A percentile compares a stretch with the other conserved stretches of the same genome.
These are phyloP conservation scores for Pseudogymnoascus sp. DNA, from an alignment of 2,329 filamentous ascomycete species.

Conservation along the genomic window DNA sequence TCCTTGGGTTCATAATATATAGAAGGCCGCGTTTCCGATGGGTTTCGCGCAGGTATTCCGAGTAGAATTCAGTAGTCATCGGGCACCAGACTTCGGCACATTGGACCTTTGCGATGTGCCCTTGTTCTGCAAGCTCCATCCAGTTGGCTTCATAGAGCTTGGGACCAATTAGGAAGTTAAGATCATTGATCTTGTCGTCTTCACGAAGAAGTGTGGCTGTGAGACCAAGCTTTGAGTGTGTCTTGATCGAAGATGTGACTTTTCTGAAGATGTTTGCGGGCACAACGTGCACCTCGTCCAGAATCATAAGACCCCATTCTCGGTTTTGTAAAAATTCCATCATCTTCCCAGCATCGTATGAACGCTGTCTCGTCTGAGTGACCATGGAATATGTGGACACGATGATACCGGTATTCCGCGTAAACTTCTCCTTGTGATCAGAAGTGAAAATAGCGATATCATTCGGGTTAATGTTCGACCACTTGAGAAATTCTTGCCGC, in stretches of 20 bases:
- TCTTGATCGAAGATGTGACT: constrained; percentile 86
- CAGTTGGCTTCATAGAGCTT: constrained; percentile 98
- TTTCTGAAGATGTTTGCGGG: constrained; percentile 94
- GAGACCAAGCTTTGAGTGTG: constrained; percentile 88
- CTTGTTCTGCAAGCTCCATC: constrained; percentile 96
- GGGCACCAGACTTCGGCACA: constrained; percentile 99
- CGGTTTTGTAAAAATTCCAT: constrained; percentile 85
- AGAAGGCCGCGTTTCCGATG: constrained; percentile 61
- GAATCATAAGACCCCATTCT: constrained; percentile 95
- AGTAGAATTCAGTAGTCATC: constrained; percentile 98
- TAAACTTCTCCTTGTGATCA: constrained; percentile 80
- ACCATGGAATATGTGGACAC: constrained; percentile 99
- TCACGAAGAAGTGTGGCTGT: constrained; percentile 91
- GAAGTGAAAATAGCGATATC: constrained; percentile 94
- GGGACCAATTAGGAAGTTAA: constrained; percentile 95
- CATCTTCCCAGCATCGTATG: constrained; percentile 92
- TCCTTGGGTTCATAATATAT: constrained; percentile 95
- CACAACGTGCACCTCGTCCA: constrained; percentile 97
- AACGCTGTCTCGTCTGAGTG: constrained; percentile 78
- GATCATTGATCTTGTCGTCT: constrained; percentile 94
- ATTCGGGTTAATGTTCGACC: constrained; percentile 94
- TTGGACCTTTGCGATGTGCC: constrained; percentile 93
- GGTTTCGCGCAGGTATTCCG: constrained; percentile 74
- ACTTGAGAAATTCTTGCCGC: constrained; percentile 93
- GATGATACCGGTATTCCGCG: constrained; percentile 86